Evolutionary conservation across 2,329 filamentous ascomycete genomes (phyloP), one percentile per base, ranked within the genome.

Genomic region (Alternaria gaisen): DNA sequence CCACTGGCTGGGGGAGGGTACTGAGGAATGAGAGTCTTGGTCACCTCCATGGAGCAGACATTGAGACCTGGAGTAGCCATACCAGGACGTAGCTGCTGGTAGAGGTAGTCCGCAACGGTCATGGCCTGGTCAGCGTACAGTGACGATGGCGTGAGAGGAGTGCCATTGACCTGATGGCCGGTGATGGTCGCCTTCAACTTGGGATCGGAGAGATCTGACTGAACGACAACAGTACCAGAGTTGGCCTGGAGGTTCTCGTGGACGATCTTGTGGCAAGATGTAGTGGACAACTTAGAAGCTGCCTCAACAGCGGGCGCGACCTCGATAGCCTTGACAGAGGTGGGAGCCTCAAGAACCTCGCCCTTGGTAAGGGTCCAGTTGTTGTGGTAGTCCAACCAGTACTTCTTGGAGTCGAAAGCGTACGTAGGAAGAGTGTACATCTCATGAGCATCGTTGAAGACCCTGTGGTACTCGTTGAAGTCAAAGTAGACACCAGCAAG

Each of bases 311-410:
- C 79, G 28, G 73, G 77, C 12, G 82, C 72, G 9, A 82, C 72
- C 40, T 79, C 75, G 42, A 74, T 76, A 10, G 73, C 72, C 66
- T 80, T 80, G 57, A 60, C 53, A 44, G 80, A 69, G 34, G 80
- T 72, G 50, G 80, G 75, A 56, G 76, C 75, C 56, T 77, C 73
- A 40, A 79, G 81, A 40, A 81, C 84, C 65, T 90, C 86, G 58
- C 83, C 89, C 82, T 93, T 93, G 62, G 85, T 88, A 38, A 93
- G 79, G 32, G 83, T 86, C 88, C 90, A 93, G 76, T 93, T 88
- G 63, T 91, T 89, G 63, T 84, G 82, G 75, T 91, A 91, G 72
- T 88, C 87, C 16, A 91, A 83, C 89, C 89, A 91, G 77, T 92
- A 91, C 67, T 86, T 87, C 82, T 92, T 91, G 64, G 86, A 81